Evolutionary conservation across 345 rosid genomes (phyloP).

Genomic region (Camelina laxa): DNA sequence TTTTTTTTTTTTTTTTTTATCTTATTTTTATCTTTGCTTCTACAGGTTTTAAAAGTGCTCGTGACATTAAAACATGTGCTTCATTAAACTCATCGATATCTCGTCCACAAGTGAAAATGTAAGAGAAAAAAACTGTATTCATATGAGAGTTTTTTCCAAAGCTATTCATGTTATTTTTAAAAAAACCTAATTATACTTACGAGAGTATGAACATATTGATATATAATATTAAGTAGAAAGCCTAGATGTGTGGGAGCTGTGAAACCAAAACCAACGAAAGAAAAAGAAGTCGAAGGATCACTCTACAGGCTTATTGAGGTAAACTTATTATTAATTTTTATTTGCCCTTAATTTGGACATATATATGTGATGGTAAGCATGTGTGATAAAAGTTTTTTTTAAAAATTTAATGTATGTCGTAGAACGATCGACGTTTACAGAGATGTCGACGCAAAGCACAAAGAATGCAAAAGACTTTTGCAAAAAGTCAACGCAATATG

Average conservation of each 20-base stretch:
- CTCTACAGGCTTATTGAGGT: conserved; percentile 38
- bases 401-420: neutral
- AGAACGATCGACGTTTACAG: conserved; percentile 26
- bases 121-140: neutral
- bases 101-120: conserved; percentile 29
- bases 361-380: neutral
- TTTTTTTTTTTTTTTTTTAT: too few relatives aligned
- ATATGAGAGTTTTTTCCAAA: too few relatives aligned
- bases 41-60: conserved; percentile 32
- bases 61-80: neutral
- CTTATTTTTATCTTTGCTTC: neutral
- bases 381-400: too few relatives aligned
- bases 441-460: conserved; percentile 22
- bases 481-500: conserved; percentile 22
- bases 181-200: neutral
- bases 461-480: conserved; percentile 32
- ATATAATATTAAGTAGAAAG: conserved; percentile 22
- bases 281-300: conserved; percentile 35
- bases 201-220: conserved; percentile 16
- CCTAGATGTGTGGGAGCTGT: conserved; percentile 13
- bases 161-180: neutral
- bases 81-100: neutral
- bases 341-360: neutral
- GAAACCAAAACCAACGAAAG: conserved; percentile 34
- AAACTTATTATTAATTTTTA: neutral